These are phyloP conservation scores for Datura wrightii DNA, from an alignment of 257 asterid species.

Conservation along the genomic window DNA sequence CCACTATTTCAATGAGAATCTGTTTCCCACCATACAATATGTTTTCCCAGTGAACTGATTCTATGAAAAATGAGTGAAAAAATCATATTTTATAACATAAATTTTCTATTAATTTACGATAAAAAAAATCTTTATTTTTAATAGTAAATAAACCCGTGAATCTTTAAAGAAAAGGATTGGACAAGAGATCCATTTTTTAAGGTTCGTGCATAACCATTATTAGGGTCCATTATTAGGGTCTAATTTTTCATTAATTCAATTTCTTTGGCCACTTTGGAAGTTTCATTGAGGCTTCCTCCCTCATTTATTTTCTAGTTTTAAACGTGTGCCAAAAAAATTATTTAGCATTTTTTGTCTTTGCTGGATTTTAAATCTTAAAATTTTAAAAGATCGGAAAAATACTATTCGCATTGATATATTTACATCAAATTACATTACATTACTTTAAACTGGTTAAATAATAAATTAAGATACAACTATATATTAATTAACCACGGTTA, in stretches of 20 bases:
- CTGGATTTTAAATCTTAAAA: neutral
- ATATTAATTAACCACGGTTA: neutral
- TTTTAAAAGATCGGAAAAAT: no score
- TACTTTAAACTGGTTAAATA: neutral
- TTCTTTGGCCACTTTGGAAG: neutral
- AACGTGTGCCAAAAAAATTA: neutral
- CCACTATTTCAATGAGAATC: no score
- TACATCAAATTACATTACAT: neutral
- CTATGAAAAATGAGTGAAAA: no score
- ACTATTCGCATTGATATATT: neutral
- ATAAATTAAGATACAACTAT: neutral
- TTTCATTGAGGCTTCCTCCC: constrained; percentile 6
- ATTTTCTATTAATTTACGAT: no score
- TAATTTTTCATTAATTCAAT: neutral
- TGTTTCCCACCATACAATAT: no score
- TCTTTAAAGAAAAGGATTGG: neutral
- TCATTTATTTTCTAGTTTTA: neutral
- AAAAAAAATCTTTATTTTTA: no score
- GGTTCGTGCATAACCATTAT: no score
- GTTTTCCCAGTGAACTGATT: no score
- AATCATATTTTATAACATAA: no score
- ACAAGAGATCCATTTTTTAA: neutral
- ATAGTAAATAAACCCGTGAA: no score
- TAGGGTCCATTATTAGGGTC: no score
- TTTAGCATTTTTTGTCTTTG: neutral